Evolutionary conservation across 1,139 yeast species (phyloP).

Genomic region (Nakaseomyces delphensis): DNA sequence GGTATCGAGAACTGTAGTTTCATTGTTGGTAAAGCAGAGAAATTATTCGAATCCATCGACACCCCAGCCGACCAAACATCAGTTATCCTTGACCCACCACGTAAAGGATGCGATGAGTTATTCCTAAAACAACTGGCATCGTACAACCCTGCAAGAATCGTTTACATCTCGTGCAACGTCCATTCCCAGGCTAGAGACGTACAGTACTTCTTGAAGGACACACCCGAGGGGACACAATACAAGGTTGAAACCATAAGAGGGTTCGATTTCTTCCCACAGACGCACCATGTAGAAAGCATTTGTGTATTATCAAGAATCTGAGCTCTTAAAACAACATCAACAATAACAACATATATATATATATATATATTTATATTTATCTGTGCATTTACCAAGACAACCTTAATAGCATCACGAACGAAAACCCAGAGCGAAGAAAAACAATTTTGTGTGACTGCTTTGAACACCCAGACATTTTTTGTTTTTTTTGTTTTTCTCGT

Average conservation of each 20-base stretch:
- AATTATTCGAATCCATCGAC: conserved; percentile 70
- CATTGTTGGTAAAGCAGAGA: conserved; percentile 87
- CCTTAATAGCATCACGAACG: no score
- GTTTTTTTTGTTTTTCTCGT: neutral
- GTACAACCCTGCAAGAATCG: conserved; percentile 76
- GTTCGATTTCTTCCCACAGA: conserved; percentile 95
- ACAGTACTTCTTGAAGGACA: conserved; percentile 66
- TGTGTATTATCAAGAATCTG: conserved; percentile 54
- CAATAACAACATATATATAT: neutral
- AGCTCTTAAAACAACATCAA: no score
- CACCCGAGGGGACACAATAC: conserved; percentile 55
- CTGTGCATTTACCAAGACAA: no score
- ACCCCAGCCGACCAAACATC: conserved; percentile 69
- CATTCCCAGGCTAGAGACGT: conserved; percentile 95
- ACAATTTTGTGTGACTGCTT: neutral
- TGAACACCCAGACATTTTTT: conserved; percentile 1
- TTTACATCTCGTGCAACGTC: conserved; percentile 92
- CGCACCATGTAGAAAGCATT: conserved; percentile 94
- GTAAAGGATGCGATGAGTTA: conserved; percentile 90
- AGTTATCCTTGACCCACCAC: conserved; percentile 90
- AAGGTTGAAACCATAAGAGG: conserved; percentile 78
- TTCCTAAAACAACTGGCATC: conserved; percentile 77
- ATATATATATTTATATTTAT: no score
- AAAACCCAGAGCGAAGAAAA: neutral
- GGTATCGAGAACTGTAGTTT: conserved; percentile 69